Evolutionary conservation across 2,329 filamentous ascomycete species (phyloP), one percentile per base, ranked within the genome.

Genomic region (Paracorniculantispora psalliotae): DNA sequence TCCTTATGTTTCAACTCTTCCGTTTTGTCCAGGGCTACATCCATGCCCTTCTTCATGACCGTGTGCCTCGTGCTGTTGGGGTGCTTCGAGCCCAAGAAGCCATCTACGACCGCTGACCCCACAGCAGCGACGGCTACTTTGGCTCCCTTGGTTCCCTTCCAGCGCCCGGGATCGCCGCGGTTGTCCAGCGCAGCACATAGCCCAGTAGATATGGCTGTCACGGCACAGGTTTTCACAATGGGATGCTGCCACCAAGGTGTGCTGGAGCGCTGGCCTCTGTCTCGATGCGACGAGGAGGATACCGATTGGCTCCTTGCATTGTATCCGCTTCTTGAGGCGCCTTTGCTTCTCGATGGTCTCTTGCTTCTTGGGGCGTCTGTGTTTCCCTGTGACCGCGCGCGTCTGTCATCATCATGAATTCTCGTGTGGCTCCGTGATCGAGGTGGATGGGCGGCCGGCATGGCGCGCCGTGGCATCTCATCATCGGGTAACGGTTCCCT

Each of bases 81-180:
- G 15, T 72, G 66, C 63, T 72, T 73, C 56, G 69, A 65, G 2
- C 68, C 68, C 49, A 77, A 71, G 33, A 81, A 74, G 0, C 77
- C 76, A 59, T 81, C 78, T 30, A 79, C 73, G 19, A 80, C 67
- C 0, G 78, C 79, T 1, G 79, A 78, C 19, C 77, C 77, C 1
- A 81, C 61, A 2, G 78, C 79, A 2, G 78, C 77, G 2, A 77
- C 77, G 1, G 77, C 79, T 3, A 81, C 68, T 54, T 77, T 77
- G 41, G 75, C 75, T 8, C 77, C 78, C 62, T 81, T 81, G 9
- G 75, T 67, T 0, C 79, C 77, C 5, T 77, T 67, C 79, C 79
- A 81, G 1, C 73, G 68, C 1, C 77, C 75, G 0, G 73, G 71
- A 19, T 80, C 75, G 52, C 75, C 72, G 51, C 76, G 75, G 48